Percentiles rank a stretch among this genome's conserved stretches.
Conservation (phyloP, 495 filamentous ascomycete genomes). For the Aspergillus leporis region DNA sequence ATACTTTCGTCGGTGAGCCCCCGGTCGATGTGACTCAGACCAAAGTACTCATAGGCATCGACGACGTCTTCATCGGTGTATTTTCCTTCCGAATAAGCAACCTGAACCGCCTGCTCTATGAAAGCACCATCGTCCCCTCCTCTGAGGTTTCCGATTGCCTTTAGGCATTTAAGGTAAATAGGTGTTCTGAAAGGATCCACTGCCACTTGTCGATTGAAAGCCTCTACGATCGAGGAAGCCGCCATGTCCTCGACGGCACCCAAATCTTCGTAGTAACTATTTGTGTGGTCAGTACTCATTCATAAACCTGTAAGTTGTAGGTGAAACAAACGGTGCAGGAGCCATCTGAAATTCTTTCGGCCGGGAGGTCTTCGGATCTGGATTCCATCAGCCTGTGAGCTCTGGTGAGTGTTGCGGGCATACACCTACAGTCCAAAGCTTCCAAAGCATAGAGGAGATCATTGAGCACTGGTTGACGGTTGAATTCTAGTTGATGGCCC, state of each 20-base stretch:
- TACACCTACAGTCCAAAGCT: constrained; percentile 48
- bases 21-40: constrained; percentile 36
- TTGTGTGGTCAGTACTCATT: constrained; percentile 15
- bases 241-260: constrained; percentile 47
- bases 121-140: constrained; percentile 35
- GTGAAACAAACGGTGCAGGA: constrained; percentile 34
- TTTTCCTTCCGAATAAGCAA: constrained; percentile 42
- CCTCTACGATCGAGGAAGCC: constrained; percentile 36
- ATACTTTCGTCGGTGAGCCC: constrained; percentile 55
- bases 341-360: constrained; percentile 38
- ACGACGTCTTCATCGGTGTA: constrained; percentile 53
- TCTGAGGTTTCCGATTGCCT: constrained; percentile 33
- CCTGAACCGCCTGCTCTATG: constrained; percentile 38
- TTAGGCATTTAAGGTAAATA: constrained; percentile 39
- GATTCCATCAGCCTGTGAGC: constrained; percentile 15
- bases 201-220: constrained; percentile 40
- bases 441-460: constrained; percentile 49
- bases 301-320: neutral
- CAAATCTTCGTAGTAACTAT: constrained; percentile 45
- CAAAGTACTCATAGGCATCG: constrained; percentile 58
- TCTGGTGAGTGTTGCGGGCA: neutral
- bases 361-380: constrained; percentile 34
- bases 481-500: constrained; percentile 30
- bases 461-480: constrained; percentile 31
- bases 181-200: constrained; percentile 33